Conservation (phyloP, 176 grass and related monocot genomes). For the Thalia dealbata region DNA sequence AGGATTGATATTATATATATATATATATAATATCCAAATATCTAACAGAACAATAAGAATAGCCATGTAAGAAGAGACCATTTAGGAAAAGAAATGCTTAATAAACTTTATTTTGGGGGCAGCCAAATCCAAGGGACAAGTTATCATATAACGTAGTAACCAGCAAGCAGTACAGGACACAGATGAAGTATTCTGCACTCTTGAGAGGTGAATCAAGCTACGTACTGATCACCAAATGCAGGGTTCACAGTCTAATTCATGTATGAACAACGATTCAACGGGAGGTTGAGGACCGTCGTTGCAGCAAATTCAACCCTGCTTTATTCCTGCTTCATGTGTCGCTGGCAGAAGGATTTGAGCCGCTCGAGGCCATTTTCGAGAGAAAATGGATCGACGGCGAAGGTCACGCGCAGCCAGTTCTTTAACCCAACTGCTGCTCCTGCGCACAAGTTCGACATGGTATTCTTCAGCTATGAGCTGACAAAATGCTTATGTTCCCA, state of each 20-base stretch:
- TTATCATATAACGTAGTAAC: too few relatives aligned
- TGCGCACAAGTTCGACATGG: constrained; percentile 2
- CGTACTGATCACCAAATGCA: background rate
- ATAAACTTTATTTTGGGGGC: too few relatives aligned
- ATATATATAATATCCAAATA: background rate
- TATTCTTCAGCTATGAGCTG: background rate
- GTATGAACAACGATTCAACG: too few relatives aligned
- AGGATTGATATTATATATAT: background rate
- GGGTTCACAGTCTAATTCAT: background rate
- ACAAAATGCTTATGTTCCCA: background rate
- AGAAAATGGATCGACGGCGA: constrained; percentile 34
- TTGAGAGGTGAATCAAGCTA: too few relatives aligned
- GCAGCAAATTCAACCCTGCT: background rate
- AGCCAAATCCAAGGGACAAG: too few relatives aligned
- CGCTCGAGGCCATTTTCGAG: constrained; percentile 48
- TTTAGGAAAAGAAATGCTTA: too few relatives aligned
- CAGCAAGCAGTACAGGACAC: too few relatives aligned
- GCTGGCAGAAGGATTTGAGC: constrained; percentile 58
- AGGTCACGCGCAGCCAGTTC: constrained; percentile 53
- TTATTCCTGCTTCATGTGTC: constrained; percentile 31
- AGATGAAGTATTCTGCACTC: too few relatives aligned
- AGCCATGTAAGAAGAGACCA: too few relatives aligned
- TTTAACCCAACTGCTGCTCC: constrained; percentile 55
- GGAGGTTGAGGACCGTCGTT: background rate
- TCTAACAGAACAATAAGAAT: too few relatives aligned